These are phyloP conservation scores for Pythium aphanidermatum DNA, from an alignment of 352 stramenopile species.

Conservation along the genomic window DNA sequence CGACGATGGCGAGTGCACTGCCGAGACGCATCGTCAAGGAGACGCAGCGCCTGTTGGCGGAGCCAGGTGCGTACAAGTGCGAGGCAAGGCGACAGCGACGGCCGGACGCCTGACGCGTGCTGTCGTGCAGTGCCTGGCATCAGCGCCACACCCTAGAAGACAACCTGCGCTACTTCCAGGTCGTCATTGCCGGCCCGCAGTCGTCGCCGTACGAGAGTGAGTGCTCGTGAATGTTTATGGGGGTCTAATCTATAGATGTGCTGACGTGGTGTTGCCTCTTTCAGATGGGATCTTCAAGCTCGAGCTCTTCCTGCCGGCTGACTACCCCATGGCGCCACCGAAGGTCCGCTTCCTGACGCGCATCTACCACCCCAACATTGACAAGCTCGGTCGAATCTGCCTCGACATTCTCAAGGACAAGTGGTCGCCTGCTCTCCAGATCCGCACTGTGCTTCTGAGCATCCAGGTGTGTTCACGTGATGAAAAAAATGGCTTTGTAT, in stretches of 20 bases:
- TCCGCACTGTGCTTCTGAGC: slow-evolving; percentile 95
- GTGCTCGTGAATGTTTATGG: slow-evolving; percentile 8
- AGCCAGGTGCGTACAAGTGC: slow-evolving; percentile 53
- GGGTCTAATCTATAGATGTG: neutral
- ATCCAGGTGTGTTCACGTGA: slow-evolving; percentile 78
- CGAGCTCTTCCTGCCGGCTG: slow-evolving; percentile 95
- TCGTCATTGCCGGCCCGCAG: slow-evolving; percentile 95
- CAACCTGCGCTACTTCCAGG: slow-evolving; percentile 98
- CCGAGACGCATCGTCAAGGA: slow-evolving; percentile 86
- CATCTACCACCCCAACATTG: slow-evolving; percentile 99
- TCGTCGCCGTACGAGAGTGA: slow-evolving; percentile 94
- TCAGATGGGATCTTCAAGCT: slow-evolving; percentile 92
- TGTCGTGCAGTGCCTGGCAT: slow-evolving; percentile 97
- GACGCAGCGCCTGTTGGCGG: slow-evolving; percentile 92
- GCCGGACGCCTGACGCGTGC: too few species aligned
- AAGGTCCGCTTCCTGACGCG: slow-evolving; percentile 98
- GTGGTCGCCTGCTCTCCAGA: slow-evolving; percentile 98
- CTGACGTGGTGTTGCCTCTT: neutral
- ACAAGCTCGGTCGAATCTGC: slow-evolving; percentile 97
- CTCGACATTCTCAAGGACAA: slow-evolving; percentile 99
- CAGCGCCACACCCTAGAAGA: slow-evolving; percentile 96
- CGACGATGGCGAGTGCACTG: slow-evolving; percentile 62
- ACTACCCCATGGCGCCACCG: slow-evolving; percentile 97
- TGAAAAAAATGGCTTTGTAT: neutral
- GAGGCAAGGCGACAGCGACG: too few species aligned